phyloP scores from a whole-genome alignment of 805 yeast species.

The Grigorovia yakushimaensis region DNA sequence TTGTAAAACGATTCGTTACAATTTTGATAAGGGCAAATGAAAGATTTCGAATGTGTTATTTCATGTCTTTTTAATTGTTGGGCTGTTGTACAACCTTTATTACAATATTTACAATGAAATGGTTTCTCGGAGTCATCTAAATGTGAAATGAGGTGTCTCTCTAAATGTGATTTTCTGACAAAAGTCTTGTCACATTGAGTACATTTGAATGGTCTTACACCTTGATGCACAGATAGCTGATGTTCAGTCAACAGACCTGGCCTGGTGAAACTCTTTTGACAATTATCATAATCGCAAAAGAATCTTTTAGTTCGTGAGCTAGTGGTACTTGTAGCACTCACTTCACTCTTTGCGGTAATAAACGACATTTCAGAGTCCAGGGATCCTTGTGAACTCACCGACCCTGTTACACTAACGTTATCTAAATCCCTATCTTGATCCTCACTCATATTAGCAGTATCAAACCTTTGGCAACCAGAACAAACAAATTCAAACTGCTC shows the following conservation, averaged over 20 bases:
- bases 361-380: not conserved
- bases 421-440: not conserved
- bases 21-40: constrained; percentile 46
- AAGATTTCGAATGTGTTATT: constrained; percentile 64
- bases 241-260: constrained; percentile 84
- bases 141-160: constrained; percentile 65
- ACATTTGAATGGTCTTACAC: constrained; percentile 70
- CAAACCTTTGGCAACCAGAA: no score
- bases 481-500: no score
- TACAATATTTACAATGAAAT: constrained; percentile 60
- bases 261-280: constrained; percentile 66
- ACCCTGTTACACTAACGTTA: not conserved
- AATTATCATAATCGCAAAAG: constrained; percentile 52
- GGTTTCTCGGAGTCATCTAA: constrained; percentile 46
- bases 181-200: constrained; percentile 54
- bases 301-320: constrained; percentile 45
- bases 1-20: constrained; percentile 65
- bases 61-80: constrained; percentile 84
- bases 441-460: no score
- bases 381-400: not conserved
- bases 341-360: not conserved
- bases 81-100: constrained; percentile 67
- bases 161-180: constrained; percentile 68
- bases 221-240: constrained; percentile 56
- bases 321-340: not conserved